A percentile compares a stretch with the other conserved stretches of the same genome.
Conservation (phyloP, 1,284 basidiomycete species). For the Microbotryum saponariae region DNA sequence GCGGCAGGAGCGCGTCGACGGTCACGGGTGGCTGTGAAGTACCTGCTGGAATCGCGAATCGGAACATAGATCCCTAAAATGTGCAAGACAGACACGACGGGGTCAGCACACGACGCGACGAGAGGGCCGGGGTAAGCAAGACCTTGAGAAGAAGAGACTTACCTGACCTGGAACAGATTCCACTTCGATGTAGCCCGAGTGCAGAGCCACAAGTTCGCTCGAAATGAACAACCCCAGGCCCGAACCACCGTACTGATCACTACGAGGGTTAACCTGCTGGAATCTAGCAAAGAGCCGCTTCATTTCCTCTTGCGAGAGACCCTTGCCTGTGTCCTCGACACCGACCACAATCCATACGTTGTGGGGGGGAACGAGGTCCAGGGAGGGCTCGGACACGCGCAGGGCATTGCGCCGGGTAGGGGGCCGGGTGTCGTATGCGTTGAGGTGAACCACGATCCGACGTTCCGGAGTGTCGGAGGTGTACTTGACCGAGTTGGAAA, state of each 20-base stretch:
- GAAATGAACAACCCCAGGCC: slow-evolving; percentile 33
- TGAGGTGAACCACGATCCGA: slow-evolving; percentile 13
- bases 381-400: slow-evolving; percentile 15
- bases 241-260: slow-evolving; percentile 10
- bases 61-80: background rate
- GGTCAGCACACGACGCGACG: background rate
- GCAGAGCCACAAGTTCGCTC: slow-evolving; percentile 32
- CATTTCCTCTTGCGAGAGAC: slow-evolving; percentile 30
- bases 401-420: slow-evolving; percentile 1
- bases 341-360: slow-evolving; percentile 19
- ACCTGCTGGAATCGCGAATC: background rate
- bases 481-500: slow-evolving; percentile 30
- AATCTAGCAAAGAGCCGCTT: slow-evolving; percentile 27
- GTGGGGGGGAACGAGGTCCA: slow-evolving; percentile 5
- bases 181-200: slow-evolving; percentile 30
- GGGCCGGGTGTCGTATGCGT: slow-evolving; percentile 8
- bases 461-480: slow-evolving; percentile 13
- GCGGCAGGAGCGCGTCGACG: no score
- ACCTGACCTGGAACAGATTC: slow-evolving; percentile 1
- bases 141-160: background rate
- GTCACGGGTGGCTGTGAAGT: no score
- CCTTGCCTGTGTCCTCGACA: slow-evolving; percentile 30
- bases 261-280: slow-evolving; percentile 30
- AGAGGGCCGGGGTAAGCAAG: background rate
- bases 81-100: background rate